These are phyloP conservation scores for Pichia nanzhaoensis DNA, from an alignment of 805 yeast genomes.

Conservation along the genomic window DNA sequence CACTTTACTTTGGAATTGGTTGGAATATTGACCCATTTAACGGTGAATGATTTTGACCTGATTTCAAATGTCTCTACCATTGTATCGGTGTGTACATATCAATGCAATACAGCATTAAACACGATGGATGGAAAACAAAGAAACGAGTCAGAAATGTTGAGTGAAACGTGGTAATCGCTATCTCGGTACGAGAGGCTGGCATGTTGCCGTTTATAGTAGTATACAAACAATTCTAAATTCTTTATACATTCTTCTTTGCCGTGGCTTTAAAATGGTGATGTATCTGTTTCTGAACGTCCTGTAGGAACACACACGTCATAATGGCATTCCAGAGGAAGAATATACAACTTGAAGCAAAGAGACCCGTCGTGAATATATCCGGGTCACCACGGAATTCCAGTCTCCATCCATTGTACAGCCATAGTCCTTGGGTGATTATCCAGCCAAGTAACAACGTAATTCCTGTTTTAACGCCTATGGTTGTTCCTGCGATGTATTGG, in stretches of 20 bases:
- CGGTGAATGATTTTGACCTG: constrained; percentile 80
- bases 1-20: constrained; percentile 62
- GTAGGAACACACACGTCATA: constrained; percentile 18
- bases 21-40: constrained; percentile 84
- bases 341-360: constrained; percentile 21
- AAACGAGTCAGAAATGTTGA: too few relatives aligned
- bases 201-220: neutral
- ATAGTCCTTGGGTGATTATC: constrained; percentile 63
- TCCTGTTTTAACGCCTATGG: constrained; percentile 34
- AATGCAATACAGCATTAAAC: neutral
- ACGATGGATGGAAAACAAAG: too few relatives aligned
- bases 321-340: constrained; percentile 25
- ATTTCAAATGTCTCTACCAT: constrained; percentile 85
- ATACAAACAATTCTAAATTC: too few relatives aligned
- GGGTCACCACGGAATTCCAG: constrained; percentile 73
- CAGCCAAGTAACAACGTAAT: constrained; percentile 43
- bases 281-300: constrained; percentile 12
- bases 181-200: neutral
- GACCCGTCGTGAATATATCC: constrained; percentile 19
- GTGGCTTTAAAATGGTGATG: too few relatives aligned
- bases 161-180: neutral
- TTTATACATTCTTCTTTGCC: too few relatives aligned
- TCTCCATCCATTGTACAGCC: constrained; percentile 74
- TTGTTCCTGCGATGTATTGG: constrained; percentile 48
- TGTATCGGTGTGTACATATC: neutral